Base-by-base conservation (phyloP, 352 stramenopile genomes). In the Pythium angustatum region DNA sequence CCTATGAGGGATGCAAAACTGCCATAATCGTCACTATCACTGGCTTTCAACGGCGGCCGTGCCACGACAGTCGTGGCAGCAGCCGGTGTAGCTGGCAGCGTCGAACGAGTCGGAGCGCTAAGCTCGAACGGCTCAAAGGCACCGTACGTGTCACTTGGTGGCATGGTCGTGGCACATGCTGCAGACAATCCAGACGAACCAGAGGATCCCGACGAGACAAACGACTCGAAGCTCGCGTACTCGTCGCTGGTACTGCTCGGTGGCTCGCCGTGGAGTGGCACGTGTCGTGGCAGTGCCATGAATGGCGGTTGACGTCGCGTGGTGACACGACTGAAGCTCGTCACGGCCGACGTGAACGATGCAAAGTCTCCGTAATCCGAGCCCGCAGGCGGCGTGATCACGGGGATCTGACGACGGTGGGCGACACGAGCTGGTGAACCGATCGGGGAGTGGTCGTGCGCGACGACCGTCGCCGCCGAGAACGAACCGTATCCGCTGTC, bases 1-100 rank as follows among this genome's bases (percentile, higher is more conserved):
- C 27, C 22, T 2, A 49, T 38, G 47, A 87, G 64, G 9, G 68
- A 64, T 22, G 63, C 65, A 28, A 90, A 88, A 44, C 58, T 80
- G 19, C 77, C 75, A 31, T 90, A 88, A 30, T 85, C 75, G 7
- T 64, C 47, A 15, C 26, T 60, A 14, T 36, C 12, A 41, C n/a
- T 10, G 6, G 21, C 5, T 8, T 10, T 17, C 4, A 17, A 43
- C 36, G 40, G 19, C 7, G 40, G 19, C 40, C n/a, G 40, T 27
- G 17, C 11, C 9, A 27, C n/a, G 10, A 10, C 24, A 21, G 26
- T 12, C n/a, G 49, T 24, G 49, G n/a, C n/a, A n/a, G n/a, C n/a
- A n/a, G n/a, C n/a, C n/a, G n/a, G n/a, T n/a, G n/a, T n/a, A n/a
- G n/a, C n/a, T n/a, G n/a, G n/a, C n/a, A n/a, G 34, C 12, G 15